Percentiles rank a stretch among this genome's conserved stretches.
Conservation (phyloP, 768 basidiomycete species). For the Mycena albidolilacea region DNA sequence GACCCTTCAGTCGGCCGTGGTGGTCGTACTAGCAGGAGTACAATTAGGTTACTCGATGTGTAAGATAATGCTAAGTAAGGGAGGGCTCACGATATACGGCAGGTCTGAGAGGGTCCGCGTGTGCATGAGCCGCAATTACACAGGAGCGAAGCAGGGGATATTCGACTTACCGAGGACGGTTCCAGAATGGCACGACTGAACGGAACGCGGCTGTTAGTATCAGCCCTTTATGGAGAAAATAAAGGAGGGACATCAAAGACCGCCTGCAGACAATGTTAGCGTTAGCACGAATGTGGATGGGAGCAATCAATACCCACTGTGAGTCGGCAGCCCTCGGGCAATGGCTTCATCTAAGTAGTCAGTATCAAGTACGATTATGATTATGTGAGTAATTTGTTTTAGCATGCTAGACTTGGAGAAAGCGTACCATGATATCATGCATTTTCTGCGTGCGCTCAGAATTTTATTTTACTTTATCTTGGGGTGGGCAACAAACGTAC, state of each 20-base stretch:
- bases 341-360: slow-evolving; percentile 54
- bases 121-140: not conserved
- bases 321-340: slow-evolving; percentile 66
- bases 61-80: no score
- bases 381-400: no score
- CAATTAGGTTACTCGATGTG: no score
- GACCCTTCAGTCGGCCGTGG: slow-evolving; percentile 66
- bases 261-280: slow-evolving; percentile 49
- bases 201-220: no score
- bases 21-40: slow-evolving; percentile 58
- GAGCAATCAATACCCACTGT: slow-evolving; percentile 55
- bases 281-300: not conserved
- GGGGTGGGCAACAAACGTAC: slow-evolving; percentile 42
- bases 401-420: no score
- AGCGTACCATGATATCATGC: slow-evolving; percentile 63
- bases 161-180: slow-evolving; percentile 60
- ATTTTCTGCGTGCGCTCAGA: slow-evolving; percentile 33
- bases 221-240: not conserved
- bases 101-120: no score
- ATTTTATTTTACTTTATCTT: no score
- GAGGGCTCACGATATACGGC: not conserved
- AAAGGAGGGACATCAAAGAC: slow-evolving; percentile 64
- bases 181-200: slow-evolving; percentile 68
- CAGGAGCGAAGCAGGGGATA: not conserved
- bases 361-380: no score